These are phyloP conservation scores for Truncatella angustata DNA, from an alignment of 2,329 filamentous ascomycete species.

Conservation along the genomic window DNA sequence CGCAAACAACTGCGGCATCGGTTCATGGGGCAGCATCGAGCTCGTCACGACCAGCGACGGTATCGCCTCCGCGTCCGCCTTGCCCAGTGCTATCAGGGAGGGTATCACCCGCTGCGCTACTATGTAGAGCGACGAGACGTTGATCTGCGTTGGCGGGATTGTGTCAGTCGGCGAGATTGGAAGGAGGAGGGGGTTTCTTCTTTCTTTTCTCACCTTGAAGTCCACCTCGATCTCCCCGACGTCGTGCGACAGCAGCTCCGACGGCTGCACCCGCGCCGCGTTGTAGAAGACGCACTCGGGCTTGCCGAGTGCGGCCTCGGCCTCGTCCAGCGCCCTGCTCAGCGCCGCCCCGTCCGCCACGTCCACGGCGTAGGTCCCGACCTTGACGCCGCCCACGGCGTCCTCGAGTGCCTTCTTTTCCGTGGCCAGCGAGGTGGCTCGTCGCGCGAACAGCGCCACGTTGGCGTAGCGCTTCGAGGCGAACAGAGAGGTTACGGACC, in stretches of 20 bases:
- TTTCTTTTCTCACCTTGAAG: constrained; percentile 43
- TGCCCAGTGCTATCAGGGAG: constrained; percentile 32
- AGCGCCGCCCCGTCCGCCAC: constrained; percentile 38
- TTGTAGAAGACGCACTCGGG: constrained; percentile 52
- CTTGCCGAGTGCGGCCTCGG: constrained; percentile 38
- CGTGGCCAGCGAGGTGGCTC: constrained; percentile 34
- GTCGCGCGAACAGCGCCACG: constrained; percentile 46
- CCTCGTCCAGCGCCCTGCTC: constrained; percentile 34
- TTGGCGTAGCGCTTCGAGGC: constrained; percentile 42
- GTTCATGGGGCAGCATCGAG: constrained; percentile 44
- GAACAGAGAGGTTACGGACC: constrained; percentile 38
- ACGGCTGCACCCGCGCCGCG: constrained; percentile 44
- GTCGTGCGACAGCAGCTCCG: constrained; percentile 37
- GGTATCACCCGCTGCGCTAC: constrained; percentile 47
- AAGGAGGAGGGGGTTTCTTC: no score
- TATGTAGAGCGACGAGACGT: constrained; percentile 45
- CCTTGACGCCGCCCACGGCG: constrained; percentile 34
- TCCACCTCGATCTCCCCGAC: constrained; percentile 47
- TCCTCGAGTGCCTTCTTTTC: constrained; percentile 33
- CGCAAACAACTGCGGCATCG: constrained; percentile 44
- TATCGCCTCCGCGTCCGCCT: constrained; percentile 25
- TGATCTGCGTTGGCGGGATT: constrained; percentile 31
- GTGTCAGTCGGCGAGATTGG: no score
- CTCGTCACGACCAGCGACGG: constrained; percentile 49
- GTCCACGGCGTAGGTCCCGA: constrained; percentile 44